Conservation (phyloP, 2,329 filamentous ascomycete species). For the Ciborinia camelliae region DNA sequence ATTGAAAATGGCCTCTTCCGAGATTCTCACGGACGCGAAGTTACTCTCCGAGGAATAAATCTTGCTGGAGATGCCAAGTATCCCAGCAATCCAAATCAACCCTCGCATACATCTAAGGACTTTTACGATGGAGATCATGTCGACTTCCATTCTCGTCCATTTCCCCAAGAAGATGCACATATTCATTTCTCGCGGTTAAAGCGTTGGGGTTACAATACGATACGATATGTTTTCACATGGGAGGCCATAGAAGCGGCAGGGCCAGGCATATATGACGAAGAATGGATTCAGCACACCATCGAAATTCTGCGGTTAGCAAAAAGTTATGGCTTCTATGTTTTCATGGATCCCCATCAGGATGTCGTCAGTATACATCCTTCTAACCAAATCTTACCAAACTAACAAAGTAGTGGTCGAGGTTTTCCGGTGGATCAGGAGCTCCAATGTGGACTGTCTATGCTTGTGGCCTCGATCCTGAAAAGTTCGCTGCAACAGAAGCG, state of each 20-base stretch:
- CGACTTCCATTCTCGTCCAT: conserved; percentile 83
- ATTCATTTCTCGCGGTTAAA: conserved; percentile 82
- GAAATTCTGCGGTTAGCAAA: conserved; percentile 79
- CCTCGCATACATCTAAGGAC: conserved; percentile 70
- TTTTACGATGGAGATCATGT: conserved; percentile 95
- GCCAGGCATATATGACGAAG: conserved; percentile 88
- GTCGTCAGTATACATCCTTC: conserved; percentile 59
- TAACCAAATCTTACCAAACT: conserved; percentile 21
- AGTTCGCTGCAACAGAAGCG: conserved; percentile 82
- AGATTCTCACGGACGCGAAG: conserved; percentile 76
- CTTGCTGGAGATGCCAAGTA: conserved; percentile 87
- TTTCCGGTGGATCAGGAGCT: conserved; percentile 89
- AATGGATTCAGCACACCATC: conserved; percentile 89
- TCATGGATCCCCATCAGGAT: conserved; percentile 99
- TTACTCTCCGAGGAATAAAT: conserved; percentile 91
- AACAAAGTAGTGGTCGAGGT: conserved; percentile 71
- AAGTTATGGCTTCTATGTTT: conserved; percentile 89
- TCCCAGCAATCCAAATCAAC: conserved; percentile 74
- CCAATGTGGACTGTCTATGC: conserved; percentile 98
- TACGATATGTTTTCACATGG: conserved; percentile 97
- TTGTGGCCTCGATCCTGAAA: conserved; percentile 81
- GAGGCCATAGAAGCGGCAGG: conserved; percentile 95
- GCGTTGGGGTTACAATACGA: conserved; percentile 91
- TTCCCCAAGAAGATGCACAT: conserved; percentile 76
- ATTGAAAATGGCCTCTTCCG: conserved; percentile 86